A percentile compares a stretch with the other conserved stretches of the same genome.
These are phyloP conservation scores for Fraxinus excelsior DNA, from an alignment of 257 asterid species.

Conservation along the genomic window DNA sequence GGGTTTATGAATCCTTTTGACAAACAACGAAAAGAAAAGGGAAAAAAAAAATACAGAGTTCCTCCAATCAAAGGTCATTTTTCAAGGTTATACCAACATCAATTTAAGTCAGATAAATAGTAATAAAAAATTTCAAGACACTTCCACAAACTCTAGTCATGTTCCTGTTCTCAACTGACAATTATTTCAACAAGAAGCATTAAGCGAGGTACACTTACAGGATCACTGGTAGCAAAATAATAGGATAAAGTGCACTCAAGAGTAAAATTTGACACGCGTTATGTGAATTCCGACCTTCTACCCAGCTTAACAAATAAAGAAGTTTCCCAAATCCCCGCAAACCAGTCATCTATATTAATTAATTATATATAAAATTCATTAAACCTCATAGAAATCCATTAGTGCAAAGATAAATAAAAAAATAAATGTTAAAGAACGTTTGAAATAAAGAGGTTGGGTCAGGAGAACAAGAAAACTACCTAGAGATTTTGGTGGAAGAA, in stretches of 20 bases:
- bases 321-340: neutral
- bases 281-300: slow-evolving; percentile 12
- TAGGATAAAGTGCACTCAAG: neutral
- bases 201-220: neutral
- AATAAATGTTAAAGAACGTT: neutral
- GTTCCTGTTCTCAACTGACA: neutral
- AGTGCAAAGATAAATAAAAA: neutral
- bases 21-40: no score
- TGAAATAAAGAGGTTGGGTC: slow-evolving; percentile 6
- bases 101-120: neutral
- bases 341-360: neutral
- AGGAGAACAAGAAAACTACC: slow-evolving; percentile 34
- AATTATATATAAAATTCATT: neutral
- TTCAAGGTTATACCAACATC: neutral
- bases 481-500: slow-evolving; percentile 55
- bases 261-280: neutral
- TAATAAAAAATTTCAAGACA: neutral
- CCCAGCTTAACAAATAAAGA: neutral
- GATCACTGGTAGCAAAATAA: neutral
- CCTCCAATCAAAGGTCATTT: neutral
- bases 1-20: no score
- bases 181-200: neutral
- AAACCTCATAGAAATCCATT: neutral
- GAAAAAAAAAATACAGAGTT: no score
- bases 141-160: neutral